These are phyloP conservation scores for Xylogone sp. DNA, from an alignment of 2,329 filamentous ascomycete species.

Conservation along the genomic window DNA sequence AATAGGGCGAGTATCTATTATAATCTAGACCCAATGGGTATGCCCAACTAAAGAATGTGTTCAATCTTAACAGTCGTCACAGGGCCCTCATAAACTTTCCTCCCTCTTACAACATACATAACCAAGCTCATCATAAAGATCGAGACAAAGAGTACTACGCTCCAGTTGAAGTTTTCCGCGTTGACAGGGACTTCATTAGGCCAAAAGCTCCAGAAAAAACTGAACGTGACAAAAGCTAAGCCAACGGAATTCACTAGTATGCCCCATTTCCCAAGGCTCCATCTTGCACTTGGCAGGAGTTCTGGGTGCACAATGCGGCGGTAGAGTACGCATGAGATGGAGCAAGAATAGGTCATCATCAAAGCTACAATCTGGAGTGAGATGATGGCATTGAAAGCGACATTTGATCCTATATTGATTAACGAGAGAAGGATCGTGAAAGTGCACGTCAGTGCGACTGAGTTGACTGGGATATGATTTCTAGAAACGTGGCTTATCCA, in stretches of 20 bases:
- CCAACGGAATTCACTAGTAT: conserved; percentile 36
- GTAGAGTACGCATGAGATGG: conserved; percentile 37
- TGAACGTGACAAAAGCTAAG: conserved; percentile 36
- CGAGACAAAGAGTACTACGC: conserved; percentile 6
- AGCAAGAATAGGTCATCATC: conserved; percentile 45
- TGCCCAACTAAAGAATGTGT: background rate
- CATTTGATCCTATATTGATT: conserved; percentile 46
- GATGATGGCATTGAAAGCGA: conserved; percentile 47
- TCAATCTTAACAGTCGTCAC: background rate
- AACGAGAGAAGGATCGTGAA: conserved; percentile 8
- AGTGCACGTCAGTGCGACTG: conserved; percentile 13
- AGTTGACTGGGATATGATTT: conserved; percentile 35
- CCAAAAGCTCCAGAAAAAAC: conserved; percentile 44
- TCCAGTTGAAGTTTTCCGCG: conserved; percentile 41
- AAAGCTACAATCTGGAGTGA: conserved; percentile 44
- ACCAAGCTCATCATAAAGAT: conserved; percentile 5
- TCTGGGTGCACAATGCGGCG: conserved; percentile 31
- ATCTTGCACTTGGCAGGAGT: conserved; percentile 33
- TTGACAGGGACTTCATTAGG: conserved; percentile 33
- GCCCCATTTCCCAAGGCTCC: conserved; percentile 37
- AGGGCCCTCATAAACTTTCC: conserved; percentile 25
- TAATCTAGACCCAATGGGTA: no score
- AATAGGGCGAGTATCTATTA: no score
- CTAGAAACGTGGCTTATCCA: conserved; percentile 32
- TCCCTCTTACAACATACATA: conserved; percentile 25